A percentile compares a stretch with the other conserved stretches of the same genome.
These are phyloP conservation scores for Trametes elegans DNA, from an alignment of 768 basidiomycete species.

Conservation along the genomic window DNA sequence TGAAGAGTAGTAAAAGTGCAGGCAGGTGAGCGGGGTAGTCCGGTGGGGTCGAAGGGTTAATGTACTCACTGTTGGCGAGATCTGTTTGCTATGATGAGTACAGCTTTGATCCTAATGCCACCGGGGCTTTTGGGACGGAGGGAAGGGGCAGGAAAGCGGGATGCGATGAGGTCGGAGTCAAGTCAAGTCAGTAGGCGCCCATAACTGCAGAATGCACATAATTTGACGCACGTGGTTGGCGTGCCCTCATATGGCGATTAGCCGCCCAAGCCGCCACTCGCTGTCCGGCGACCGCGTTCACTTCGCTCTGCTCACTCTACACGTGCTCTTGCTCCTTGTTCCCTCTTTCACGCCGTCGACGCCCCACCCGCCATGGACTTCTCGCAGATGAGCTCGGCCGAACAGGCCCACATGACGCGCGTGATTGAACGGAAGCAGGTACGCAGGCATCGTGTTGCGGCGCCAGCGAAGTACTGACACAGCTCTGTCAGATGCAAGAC, in stretches of 20 bases:
- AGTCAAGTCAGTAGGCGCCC: too few species aligned
- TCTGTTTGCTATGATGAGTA: too few species aligned
- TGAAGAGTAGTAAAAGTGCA: slow-evolving; percentile 4
- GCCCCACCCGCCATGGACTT: slow-evolving; percentile 69
- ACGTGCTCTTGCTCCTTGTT: neutral
- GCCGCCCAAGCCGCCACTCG: too few species aligned
- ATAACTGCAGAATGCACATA: too few species aligned
- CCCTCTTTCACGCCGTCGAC: slow-evolving; percentile 5
- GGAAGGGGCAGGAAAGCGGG: too few species aligned
- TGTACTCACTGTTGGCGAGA: too few species aligned
- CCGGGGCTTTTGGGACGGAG: too few species aligned
- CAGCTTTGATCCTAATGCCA: too few species aligned
- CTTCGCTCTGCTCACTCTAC: too few species aligned
- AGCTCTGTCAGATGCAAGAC: slow-evolving; percentile 84
- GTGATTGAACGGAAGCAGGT: slow-evolving; percentile 98
- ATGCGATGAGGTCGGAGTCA: too few species aligned
- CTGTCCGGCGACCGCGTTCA: too few species aligned
- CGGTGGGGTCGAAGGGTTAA: neutral
- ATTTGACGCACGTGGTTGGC: neutral
- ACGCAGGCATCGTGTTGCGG: slow-evolving; percentile 13
- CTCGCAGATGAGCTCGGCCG: slow-evolving; percentile 82
- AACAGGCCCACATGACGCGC: slow-evolving; percentile 95
- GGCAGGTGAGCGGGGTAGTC: neutral
- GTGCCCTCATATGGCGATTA: too few species aligned
- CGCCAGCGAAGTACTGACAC: neutral